Base-by-base conservation (phyloP, 306 rosid species). In the Cajanus cajan region DNA sequence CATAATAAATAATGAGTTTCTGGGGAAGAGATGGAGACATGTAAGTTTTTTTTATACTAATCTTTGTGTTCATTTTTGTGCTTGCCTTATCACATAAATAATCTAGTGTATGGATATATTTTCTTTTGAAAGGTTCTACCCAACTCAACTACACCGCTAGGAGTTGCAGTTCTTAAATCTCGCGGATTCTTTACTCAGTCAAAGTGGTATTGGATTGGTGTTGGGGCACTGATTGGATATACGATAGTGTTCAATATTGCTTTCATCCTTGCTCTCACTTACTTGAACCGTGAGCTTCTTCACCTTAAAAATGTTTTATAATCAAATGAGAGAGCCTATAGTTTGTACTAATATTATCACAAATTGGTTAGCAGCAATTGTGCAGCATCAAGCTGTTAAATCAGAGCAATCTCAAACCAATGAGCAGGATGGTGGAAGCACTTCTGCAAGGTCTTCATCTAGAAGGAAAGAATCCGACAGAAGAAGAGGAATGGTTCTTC, bases 401-500 rank as follows among this genome's bases (percentile, higher is more conserved):
- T 59, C 76, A 68, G 82, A 65, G 73, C 66, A 79, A 57, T 18
- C 85, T 72, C 62, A 19, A 18, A 77, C 69, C 58, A 61, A 68
- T 37, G 21, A 50, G 51, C 62, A 71, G 31, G 69, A 76, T 50
- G 67, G 39, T 22, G 79, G 59, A 80, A 64, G 39, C 36, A 70
- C 14, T 54, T 31, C 51, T 52, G 1, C 67, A 39, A 7, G 1
- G 5, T 51, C 74, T 50, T 50, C 58, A 7, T 39, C 72, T 51
- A 34, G 41, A 73, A 64, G 63, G 16, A 36, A 14, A 24, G 72
- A 68, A 40, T 51, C n/a, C 70, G 54, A 36, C 51, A 74, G 22
- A 70, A 75, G 69, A 77, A 43, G 63, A 66, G 88, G 85, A 81
- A 85, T 85, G 86, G 64, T 68, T 78, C 88, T 85, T 85, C 83